Evolutionary conservation across 2,329 filamentous ascomycete species (phyloP), one percentile per base, ranked within the genome.

Genomic region (Aspergillus udagawae): DNA sequence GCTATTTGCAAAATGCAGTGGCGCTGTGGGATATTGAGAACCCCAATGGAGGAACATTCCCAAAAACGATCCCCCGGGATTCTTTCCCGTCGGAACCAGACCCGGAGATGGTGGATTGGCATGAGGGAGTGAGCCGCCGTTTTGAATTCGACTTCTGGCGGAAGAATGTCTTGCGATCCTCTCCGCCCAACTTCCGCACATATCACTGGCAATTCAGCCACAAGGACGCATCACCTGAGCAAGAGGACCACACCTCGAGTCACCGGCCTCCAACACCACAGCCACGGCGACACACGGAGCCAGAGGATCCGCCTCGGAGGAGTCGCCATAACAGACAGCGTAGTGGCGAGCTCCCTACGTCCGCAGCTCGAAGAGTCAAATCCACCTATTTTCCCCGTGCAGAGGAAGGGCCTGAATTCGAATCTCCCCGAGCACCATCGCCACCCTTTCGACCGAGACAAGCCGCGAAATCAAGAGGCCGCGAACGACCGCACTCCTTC

Each of bases 41-140:
- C 66, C 89, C 89, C 0, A 91, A 79, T 10, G 82, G 82, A 2
- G 71, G 75, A 10, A 53, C 73, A 0, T 86, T 87, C 55, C 84
- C 85, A 6, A 86, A 85, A 67, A 70, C 79, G 3, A 76, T 88
- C 12, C 85, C 92, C 0, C 86, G 89, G 44, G 83, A 86, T 56
- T 83, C 86, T 0, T 89, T 93, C 57, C 93, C 94, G 0, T 70
- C 81, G 1, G 78, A 83, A 47, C 84, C 92, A 1, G 93, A 97
- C 66, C 77, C 82, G 4, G 87, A 89, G n/a, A 92, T 96, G 75
- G 85, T 92, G 55, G 79, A 82, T 57, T 99, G 94, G 93, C 92
- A 97, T 70, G 86, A 89, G 63, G 80, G 82, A 2, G 92, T 95
- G 56, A 88, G 86, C 38, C 82, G 87, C 57, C 85, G 84, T 63